Base-by-base conservation (phyloP, 2,329 filamentous ascomycete species). In the Coleophoma crateriformis region DNA sequence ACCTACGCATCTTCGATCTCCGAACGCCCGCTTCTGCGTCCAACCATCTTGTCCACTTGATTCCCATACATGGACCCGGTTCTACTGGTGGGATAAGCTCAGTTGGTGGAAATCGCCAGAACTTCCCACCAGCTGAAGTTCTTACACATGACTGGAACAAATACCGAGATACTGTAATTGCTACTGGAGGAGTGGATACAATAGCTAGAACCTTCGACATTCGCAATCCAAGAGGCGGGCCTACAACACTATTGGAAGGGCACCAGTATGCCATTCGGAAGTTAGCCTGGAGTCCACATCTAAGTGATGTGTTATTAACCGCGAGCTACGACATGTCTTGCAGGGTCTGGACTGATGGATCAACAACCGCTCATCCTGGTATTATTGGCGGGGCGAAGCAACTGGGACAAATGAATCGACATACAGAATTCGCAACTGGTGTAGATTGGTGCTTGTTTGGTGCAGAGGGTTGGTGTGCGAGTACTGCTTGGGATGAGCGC, bases 101-200 rank as follows among this genome's bases (percentile, higher is more conserved):
- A 4, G 19, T 58, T 11, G 58, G 60, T 55, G 54, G 58, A 12
- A 59, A 62, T 27, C 60, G 63, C 14, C 63, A 59, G 47, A 58
- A 55, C 27, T 64, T 57, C 51, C 67, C 62, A 45, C 71, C 69
- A 27, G 64, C 70, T 10, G 94, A 99, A 73, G 82, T 89, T 35
- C 78, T 99, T 33, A 96, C 91, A 0, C 94, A 97, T 69, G 94
- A 99, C 68, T 99, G 94, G 94, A 99, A 99, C 73, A 99, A 99
- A 70, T 99, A 99, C 71, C 81, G 87, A 37, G 83, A 90, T 57
- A 86, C 84, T 0, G 76, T 96, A 22, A 74, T 99, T 48, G 94
- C 94, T 0, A 90, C 90, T 0, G 94, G 83, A 1, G 92, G 94
- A 48, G 94, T 97, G 3, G 94, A 99, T 67, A 81, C 88, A 48